Evolutionary conservation across 495 filamentous ascomycete genomes (phyloP).

Genomic region (Geoglossum glabrum): DNA sequence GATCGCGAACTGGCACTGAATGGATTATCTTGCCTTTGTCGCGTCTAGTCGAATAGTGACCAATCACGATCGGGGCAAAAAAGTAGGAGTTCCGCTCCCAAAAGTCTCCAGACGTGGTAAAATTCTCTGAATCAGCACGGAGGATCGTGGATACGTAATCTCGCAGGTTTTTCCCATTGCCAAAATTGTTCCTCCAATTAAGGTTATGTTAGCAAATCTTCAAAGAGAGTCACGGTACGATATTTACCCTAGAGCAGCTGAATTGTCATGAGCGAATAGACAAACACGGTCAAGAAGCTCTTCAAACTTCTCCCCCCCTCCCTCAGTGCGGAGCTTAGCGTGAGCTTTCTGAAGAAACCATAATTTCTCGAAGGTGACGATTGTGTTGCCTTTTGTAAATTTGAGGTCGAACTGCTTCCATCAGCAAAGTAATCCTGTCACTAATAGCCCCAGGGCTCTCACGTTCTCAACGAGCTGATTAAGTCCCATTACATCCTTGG

Average conservation of each 20-base stretch:
- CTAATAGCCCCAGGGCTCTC: conserved; percentile 10
- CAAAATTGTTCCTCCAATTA: conserved; percentile 6
- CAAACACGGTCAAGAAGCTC: conserved; percentile 27
- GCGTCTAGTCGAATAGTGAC: conserved; percentile 8
- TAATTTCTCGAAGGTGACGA: conserved; percentile 62
- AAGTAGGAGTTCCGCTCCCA: conserved; percentile 39
- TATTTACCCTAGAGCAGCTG: conserved; percentile 10
- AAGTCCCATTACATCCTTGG: conserved; percentile 48
- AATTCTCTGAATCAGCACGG: conserved; percentile 39
- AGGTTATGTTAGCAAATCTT: conserved; percentile 4
- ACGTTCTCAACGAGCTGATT: conserved; percentile 48
- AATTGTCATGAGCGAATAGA: conserved; percentile 19
- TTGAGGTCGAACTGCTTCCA: conserved; percentile 46
- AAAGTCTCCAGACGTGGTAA: conserved; percentile 35
- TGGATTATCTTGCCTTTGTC: not conserved
- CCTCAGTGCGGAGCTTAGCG: conserved; percentile 15
- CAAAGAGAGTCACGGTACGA: conserved; percentile 9
- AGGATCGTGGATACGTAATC: conserved; percentile 32
- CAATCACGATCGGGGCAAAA: conserved; percentile 29
- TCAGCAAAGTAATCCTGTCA: conserved; percentile 5
- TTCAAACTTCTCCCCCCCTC: conserved; percentile 19
- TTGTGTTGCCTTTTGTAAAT: conserved; percentile 79
- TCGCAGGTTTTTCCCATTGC: conserved; percentile 2
- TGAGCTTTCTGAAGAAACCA: conserved; percentile 62
- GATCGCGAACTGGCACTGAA: not conserved